Percentiles rank a stretch among this genome's conserved stretches.
Evolutionary conservation across 208 protist genomes (phyloP).

Genomic region (Herpetomonas tarakana): DNA sequence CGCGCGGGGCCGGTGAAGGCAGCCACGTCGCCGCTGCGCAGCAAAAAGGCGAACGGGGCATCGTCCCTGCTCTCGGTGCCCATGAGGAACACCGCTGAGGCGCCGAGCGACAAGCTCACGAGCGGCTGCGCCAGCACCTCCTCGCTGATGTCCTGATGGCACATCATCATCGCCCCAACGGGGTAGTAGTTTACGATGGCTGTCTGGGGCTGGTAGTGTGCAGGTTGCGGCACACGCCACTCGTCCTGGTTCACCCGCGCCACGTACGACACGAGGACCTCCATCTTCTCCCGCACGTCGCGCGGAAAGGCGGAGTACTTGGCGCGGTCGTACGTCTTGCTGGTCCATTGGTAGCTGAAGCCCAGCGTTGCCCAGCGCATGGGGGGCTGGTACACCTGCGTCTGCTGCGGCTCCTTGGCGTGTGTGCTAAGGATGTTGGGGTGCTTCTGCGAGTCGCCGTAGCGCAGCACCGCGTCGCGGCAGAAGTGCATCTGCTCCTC

Average conservation of each 20-base stretch:
- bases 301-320: slow-evolving; percentile 56
- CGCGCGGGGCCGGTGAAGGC: slow-evolving; percentile 69
- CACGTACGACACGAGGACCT: slow-evolving; percentile 34
- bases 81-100: slow-evolving; percentile 84
- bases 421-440: slow-evolving; percentile 86
- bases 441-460: slow-evolving; percentile 52
- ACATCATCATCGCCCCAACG: slow-evolving; percentile 87
- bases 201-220: slow-evolving; percentile 80
- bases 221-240: slow-evolving; percentile 18
- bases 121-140: slow-evolving; percentile 68
- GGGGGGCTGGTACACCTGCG: slow-evolving; percentile 68
- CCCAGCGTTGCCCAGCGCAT: slow-evolving; percentile 91
- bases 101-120: slow-evolving; percentile 74
- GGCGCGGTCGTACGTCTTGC: slow-evolving; percentile 62
- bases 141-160: slow-evolving; percentile 88
- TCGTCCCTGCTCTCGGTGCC: slow-evolving; percentile 69
- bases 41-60: slow-evolving; percentile 65
- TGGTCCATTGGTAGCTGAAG: slow-evolving; percentile 87
- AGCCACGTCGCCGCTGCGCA: slow-evolving; percentile 77
- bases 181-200: slow-evolving; percentile 91
- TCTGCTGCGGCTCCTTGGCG: slow-evolving; percentile 43
- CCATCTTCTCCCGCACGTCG: slow-evolving; percentile 37
- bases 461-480: slow-evolving; percentile 51
- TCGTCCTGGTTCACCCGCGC: slow-evolving; percentile 33
- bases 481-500: slow-evolving; percentile 58